Evolutionary conservation across 2,329 filamentous ascomycete species (phyloP), one percentile per base, ranked within the genome.

Genomic region (Lecanicillium sp.): DNA sequence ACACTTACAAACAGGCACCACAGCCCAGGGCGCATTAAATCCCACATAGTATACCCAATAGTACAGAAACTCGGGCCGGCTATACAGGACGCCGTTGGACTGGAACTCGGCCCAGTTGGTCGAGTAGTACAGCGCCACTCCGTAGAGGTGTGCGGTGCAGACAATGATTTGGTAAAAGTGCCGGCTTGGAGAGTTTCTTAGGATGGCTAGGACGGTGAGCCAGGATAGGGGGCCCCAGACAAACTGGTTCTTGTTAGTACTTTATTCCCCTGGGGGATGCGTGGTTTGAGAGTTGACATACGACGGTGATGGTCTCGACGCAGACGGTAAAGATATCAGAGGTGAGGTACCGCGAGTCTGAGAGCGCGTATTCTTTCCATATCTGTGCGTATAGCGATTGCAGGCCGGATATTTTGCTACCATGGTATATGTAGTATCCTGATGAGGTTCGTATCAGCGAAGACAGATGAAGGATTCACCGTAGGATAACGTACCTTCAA

Each of bases 341-440:
- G 3, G 82, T 88, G 49, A 95, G 66, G 55, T 95, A 95, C 31
- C 88, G 74, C 39, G 87, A 94, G 63, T 95, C 88, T 3, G 85
- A 89, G 25, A 89, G 71, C 3, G 85, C 74, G 57, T 95, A 95
- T 61, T 95, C 88, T 57, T 95, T 95, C 88, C 88, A 95, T 32
- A 94, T 68, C 65, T 95, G 87, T 3, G 82, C 86, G 41, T 89
- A 82, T 7, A 92, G 63, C 39, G 81, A 79, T 56, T 87, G 81
- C 43, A 77, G 77, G 10, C 73, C 66, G 0, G 79, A 77, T 56
- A 95, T 71, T 17, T 64, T 66, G 17, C 66, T 61, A 57, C 86
- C 82, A 56, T 89, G 78, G 46, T 75, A 59, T 45, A 88, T 71
- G 56, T 87, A 94, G 60, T 94, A 94, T 28, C 81, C 77, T 80